Evolutionary conservation across 441 rosid genomes (phyloP).

Genomic region (Codiaeum variegatum): DNA sequence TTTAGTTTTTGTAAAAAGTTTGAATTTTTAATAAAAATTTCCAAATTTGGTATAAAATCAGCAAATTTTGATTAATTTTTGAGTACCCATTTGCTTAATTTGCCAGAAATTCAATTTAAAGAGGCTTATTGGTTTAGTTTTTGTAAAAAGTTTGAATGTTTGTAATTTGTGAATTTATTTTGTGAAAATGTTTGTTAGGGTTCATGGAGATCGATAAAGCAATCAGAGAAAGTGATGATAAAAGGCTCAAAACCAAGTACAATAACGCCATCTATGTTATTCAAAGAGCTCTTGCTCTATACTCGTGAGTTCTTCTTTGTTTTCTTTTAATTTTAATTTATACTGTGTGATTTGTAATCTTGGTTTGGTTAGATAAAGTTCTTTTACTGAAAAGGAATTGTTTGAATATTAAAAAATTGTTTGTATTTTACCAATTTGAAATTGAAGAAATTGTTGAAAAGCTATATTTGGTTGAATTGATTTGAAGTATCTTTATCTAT

Average conservation of each 20-base stretch:
- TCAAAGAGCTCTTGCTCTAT: conserved; percentile 80
- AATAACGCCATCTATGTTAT: conserved; percentile 88
- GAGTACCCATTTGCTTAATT: conserved; percentile 25
- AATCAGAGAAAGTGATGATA: conserved; percentile 74
- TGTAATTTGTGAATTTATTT: conserved; percentile 22
- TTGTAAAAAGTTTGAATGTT: background rate
- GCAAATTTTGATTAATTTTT: conserved; percentile 3
- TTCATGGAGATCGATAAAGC: conserved; percentile 91
- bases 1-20: background rate
- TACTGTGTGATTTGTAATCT: conserved; percentile 20
- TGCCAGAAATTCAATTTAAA: conserved; percentile 14
- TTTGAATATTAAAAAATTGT: background rate
- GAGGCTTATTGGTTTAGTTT: background rate
- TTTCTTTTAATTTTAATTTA: conserved; percentile 18
- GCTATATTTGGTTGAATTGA: background rate
- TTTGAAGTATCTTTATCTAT: background rate
- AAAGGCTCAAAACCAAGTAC: conserved; percentile 89
- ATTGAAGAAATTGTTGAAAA: conserved; percentile 1
- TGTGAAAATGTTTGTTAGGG: conserved; percentile 19
- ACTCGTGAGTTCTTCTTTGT: conserved; percentile 62
- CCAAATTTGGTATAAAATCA: background rate
- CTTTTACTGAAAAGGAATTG: conserved; percentile 11
- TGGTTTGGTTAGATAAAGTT: conserved; percentile 15
- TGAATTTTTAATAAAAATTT: too few relatives aligned
- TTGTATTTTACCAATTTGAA: background rate